Base-by-base conservation (phyloP, 768 basidiomycete species). In the Pisolithus marmoratus region DNA sequence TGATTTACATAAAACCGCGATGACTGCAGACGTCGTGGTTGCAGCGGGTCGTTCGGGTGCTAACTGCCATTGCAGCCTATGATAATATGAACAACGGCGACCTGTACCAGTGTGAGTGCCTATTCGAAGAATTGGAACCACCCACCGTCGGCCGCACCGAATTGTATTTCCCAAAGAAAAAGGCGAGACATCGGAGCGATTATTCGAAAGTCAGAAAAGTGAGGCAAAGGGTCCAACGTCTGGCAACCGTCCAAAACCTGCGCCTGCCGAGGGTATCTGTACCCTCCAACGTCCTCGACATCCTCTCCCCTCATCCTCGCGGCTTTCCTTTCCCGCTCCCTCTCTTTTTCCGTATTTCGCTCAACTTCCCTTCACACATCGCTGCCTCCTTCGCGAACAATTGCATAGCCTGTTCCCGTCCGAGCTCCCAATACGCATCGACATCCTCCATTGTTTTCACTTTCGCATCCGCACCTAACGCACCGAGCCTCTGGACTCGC, bases 371-470 rank as follows among this genome's bases (percentile, higher is more conserved):
- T 70, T 97, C 92, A 60, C 93, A 95, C 80, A 91, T 81, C 38
- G 52, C 63, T 36, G 90, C 72, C 76, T 99, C 96, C 62, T 82
- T 83, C 70, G 90, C 86, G 59, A 95, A 89, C 58, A 94, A 72
- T 49, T 82, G 80, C 51, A 91, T 78, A 1, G 91, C 82, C 46
- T 82, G 74, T 58, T 77, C 78, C 46, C 94, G 74, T 1, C 96
- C 96, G 2, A 74, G 63, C 59, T 91, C 90, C 96, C 96, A 99
- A 63, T 92, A 93, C 8, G 90, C 74, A 58, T 95, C 94, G 29
- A 94, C 75, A 38, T 90, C 85, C 51, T 87, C 83, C 9, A 83
- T 73, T 15, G 29, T 47, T 54, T 81, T 83, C 34, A 93, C 58
- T 58, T 81, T 82, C 26, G 81, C 74, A 63, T 95, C 86, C 2